Evolutionary conservation across 2,329 filamentous ascomycete species (phyloP), one percentile per base, ranked within the genome.

Genomic region (Phyllosticta citribraziliensis): DNA sequence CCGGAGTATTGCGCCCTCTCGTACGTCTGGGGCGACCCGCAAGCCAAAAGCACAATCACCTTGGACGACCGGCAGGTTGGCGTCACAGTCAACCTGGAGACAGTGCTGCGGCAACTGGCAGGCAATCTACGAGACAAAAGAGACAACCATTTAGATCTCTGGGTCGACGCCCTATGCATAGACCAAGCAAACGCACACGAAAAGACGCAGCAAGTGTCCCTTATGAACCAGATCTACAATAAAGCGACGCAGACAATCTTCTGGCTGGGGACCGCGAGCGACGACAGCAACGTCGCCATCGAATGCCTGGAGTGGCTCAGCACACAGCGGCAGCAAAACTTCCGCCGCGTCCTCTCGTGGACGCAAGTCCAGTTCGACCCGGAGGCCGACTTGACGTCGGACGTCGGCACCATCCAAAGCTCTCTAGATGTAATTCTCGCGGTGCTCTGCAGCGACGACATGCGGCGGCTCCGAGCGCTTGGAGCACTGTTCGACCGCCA

Each of bases 221-320:
- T 53, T 17, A 62, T 65, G 62, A n/a, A 35, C 33, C n/a, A 57
- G 5, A 64, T 65, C 25, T 65, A 61, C 63, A 33, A 50, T 20
- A 12, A 50, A n/a, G 58, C 61, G 40, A n/a, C 54, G 33, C 22
- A 25, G 9, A 57, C 63, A 14, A 19, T 58, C 14, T 50, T 61
- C 25, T 65, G 66, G 66, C 60, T 67, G 14, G 66, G 66, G 6
- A 40, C 62, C 5, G 61, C 64, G 50, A 65, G 63, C 14, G 33
- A 60, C 3, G 51, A 58, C 20, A 66, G 64, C 58, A 51, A 57
- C 19, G 5, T 24, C 20, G 63, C 63, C 24, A 60, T 66, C 3
- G 56, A 61, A 10, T 59, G 58, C 10, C 52, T 64, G 20, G 17
- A 30, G 6, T 55, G 52, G 58, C 55, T 56, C 27, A 40, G 33